Evolutionary conservation across 306 rosid species (phyloP).

Genomic region (Trichosanthes cucumerina): DNA sequence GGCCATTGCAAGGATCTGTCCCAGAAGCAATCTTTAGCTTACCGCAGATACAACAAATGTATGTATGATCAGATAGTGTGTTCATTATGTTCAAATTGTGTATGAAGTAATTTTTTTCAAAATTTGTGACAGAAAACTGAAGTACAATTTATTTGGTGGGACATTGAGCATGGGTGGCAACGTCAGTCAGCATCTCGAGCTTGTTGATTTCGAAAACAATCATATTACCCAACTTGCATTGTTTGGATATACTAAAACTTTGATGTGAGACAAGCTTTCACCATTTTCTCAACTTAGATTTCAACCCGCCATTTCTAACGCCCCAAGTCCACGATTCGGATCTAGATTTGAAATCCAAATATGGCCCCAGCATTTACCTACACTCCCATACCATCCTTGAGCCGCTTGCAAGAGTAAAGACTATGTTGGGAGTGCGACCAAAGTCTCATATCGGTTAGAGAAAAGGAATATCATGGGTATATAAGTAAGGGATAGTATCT

Average conservation of each 20-base stretch:
- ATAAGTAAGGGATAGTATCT: too few relatives aligned
- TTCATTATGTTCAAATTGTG: not conserved
- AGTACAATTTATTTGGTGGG: conserved; percentile 22
- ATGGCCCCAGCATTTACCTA: too few relatives aligned
- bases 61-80: not conserved
- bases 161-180: conserved; percentile 9
- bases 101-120: not conserved
- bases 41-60: not conserved
- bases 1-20: not conserved
- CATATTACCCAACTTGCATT: not conserved
- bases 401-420: too few relatives aligned
- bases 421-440: too few relatives aligned
- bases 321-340: too few relatives aligned
- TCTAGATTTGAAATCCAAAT: too few relatives aligned
- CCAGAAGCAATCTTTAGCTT: not conserved
- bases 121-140: conserved; percentile 16
- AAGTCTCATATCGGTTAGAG: too few relatives aligned
- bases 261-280: conserved; percentile 18
- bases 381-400: too few relatives aligned
- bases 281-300: not conserved
- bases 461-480: too few relatives aligned
- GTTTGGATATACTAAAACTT: not conserved
- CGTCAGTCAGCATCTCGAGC: conserved; percentile 3
- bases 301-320: too few relatives aligned
- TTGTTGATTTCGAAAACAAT: conserved; percentile 18